A percentile compares a stretch with the other conserved stretches of the same genome.
Evolutionary conservation across 2,329 filamentous ascomycete genomes (phyloP).

Genomic region (Fusarium sp.): DNA sequence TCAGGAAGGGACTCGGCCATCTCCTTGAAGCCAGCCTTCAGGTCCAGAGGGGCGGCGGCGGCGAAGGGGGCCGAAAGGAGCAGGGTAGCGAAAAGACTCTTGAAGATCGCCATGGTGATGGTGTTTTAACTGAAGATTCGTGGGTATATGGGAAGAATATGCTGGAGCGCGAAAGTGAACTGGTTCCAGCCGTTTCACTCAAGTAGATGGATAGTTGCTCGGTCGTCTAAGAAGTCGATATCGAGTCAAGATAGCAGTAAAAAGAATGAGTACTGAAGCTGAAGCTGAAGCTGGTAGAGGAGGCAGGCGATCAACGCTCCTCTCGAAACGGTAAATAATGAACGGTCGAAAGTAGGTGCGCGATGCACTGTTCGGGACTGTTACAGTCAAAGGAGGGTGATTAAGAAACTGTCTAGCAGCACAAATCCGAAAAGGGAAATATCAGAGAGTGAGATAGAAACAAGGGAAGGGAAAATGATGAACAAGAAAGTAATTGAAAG

Average conservation of each 20-base stretch:
- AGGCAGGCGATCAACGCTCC: conserved; percentile 49
- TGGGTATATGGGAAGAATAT: conserved; percentile 25
- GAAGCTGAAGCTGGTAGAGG: conserved; percentile 27
- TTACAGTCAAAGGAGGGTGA: conserved; percentile 42
- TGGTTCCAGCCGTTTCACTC: conserved; percentile 47
- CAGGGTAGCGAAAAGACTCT: conserved; percentile 41
- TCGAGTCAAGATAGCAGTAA: conserved; percentile 22
- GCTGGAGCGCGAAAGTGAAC: conserved; percentile 41
- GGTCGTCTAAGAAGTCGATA: conserved; percentile 36
- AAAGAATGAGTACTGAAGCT: conserved; percentile 30
- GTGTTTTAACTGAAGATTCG: conserved; percentile 23
- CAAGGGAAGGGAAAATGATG: conserved; percentile 32
- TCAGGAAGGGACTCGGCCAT: conserved; percentile 28
- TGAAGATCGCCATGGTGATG: conserved; percentile 44
- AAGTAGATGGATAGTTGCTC: conserved; percentile 19
- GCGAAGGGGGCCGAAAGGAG: conserved; percentile 44
- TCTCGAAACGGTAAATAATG: conserved; percentile 41
- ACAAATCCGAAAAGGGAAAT: conserved; percentile 34
- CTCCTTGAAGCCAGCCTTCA: conserved; percentile 28
- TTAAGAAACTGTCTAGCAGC: conserved; percentile 44
- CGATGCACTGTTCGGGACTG: conserved; percentile 27
- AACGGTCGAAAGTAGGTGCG: conserved; percentile 28
- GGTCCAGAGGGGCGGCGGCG: conserved; percentile 41
- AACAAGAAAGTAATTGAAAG: conserved; percentile 40
- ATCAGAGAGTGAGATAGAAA: conserved; percentile 11